These are phyloP conservation scores for Phlebopus sp. DNA, from an alignment of 1,284 basidiomycete genomes.

Conservation along the genomic window DNA sequence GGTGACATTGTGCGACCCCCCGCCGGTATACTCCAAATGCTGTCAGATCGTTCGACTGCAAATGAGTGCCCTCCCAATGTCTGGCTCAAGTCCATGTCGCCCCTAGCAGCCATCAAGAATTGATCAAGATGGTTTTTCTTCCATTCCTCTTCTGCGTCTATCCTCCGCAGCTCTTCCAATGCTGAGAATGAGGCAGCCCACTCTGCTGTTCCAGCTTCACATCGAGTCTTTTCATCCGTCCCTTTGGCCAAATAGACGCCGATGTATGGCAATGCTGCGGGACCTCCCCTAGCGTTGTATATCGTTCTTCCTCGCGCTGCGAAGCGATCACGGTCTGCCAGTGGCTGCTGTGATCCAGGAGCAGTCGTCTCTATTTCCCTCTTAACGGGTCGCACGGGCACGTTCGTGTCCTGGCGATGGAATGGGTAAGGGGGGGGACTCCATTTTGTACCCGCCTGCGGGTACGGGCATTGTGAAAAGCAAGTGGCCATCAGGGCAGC, in stretches of 20 bases:
- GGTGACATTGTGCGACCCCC: neutral
- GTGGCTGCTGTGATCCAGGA: neutral
- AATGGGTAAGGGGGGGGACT: neutral
- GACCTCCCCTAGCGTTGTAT: conserved; percentile 18
- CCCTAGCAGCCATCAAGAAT: conserved; percentile 10
- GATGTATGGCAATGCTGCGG: neutral
- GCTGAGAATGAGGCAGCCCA: neutral
- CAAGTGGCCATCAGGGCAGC: conserved; percentile 22
- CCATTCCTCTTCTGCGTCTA: conserved; percentile 25
- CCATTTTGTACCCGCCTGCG: conserved; percentile 9
- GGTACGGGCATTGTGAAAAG: conserved; percentile 13
- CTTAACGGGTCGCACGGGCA: neutral
- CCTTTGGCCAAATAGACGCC: neutral
- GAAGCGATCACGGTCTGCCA: conserved; percentile 5
- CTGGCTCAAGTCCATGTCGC: neutral
- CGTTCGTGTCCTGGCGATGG: conserved; percentile 2
- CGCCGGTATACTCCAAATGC: neutral
- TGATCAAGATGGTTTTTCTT: neutral
- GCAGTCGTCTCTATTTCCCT: neutral
- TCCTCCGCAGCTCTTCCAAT: conserved; percentile 14
- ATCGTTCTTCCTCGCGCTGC: conserved; percentile 27
- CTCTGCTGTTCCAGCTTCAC: neutral
- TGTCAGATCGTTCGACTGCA: neutral
- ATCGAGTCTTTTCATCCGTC: neutral
- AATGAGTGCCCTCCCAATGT: neutral